Percentiles rank a stretch among this genome's conserved stretches.
phyloP scores from a whole-genome alignment of 2,329 filamentous ascomycete genomes.

The Trichoderma harzianum region DNA sequence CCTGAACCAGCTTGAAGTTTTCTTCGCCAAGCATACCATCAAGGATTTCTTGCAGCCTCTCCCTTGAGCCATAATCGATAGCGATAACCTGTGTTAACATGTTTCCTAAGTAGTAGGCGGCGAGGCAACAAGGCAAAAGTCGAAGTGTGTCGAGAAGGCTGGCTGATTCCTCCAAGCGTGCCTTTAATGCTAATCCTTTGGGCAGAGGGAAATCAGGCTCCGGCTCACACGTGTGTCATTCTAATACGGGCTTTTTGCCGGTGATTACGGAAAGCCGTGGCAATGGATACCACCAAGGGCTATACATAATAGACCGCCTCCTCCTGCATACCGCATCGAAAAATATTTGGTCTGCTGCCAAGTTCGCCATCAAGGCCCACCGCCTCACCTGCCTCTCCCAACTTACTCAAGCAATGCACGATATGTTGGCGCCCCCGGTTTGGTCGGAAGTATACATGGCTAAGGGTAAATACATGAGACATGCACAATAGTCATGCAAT shows the following conservation, averaged over 20 bases:
- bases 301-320: neutral
- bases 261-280: neutral
- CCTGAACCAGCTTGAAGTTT: slow-evolving; percentile 1
- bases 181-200: neutral
- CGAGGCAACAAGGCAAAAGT: neutral
- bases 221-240: neutral
- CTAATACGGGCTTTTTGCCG: too few relatives aligned
- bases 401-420: neutral
- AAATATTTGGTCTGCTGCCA: neutral
- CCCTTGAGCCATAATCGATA: slow-evolving; percentile 3
- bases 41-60: slow-evolving; percentile 7
- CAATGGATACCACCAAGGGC: neutral
- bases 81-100: slow-evolving; percentile 14
- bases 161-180: neutral
- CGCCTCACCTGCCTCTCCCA: neutral
- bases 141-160: neutral
- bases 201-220: neutral
- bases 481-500: neutral
- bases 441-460: neutral
- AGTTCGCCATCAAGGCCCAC: neutral
- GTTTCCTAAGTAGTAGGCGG: neutral
- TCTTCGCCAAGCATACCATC: neutral
- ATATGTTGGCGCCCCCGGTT: neutral
- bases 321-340: neutral
- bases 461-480: neutral